These are phyloP conservation scores for Furcasterigmium sp. DNA, from an alignment of 2,329 filamentous ascomycete genomes.

Conservation along the genomic window DNA sequence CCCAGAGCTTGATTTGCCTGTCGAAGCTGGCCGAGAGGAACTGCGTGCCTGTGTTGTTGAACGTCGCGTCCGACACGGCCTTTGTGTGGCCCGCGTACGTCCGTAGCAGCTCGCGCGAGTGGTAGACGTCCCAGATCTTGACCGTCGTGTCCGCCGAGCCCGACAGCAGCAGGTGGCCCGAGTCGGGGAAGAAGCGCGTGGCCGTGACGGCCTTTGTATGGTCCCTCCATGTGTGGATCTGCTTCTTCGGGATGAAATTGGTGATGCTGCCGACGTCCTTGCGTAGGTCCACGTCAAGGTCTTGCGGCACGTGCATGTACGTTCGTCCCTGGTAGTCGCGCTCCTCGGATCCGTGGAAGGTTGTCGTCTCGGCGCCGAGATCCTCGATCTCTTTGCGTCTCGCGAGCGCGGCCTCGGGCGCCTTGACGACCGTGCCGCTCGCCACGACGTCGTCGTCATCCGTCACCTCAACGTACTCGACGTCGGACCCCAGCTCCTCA, in stretches of 20 bases:
- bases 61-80: conserved; percentile 82
- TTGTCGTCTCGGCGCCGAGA: conserved; percentile 70
- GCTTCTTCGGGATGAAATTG: conserved; percentile 93
- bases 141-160: conserved; percentile 87
- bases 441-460: conserved; percentile 67
- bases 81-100: conserved; percentile 91
- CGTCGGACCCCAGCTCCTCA: conserved; percentile 70
- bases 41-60: conserved; percentile 74
- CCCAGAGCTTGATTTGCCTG: conserved; percentile 95
- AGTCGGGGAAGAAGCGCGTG: conserved; percentile 81
- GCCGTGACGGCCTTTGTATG: conserved; percentile 82
- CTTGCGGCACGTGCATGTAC: conserved; percentile 96
- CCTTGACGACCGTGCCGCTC: conserved; percentile 56
- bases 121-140: conserved; percentile 93
- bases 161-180: conserved; percentile 83
- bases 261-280: conserved; percentile 76
- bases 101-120: conserved; percentile 79
- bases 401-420: conserved; percentile 48
- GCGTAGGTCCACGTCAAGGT: conserved; percentile 77
- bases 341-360: conserved; percentile 78
- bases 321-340: conserved; percentile 93
- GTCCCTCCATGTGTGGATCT: conserved; percentile 83
- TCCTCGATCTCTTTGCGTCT: conserved; percentile 54
- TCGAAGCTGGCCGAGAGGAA: conserved; percentile 94
- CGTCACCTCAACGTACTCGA: conserved; percentile 73